Evolutionary conservation across 305 asterid genomes (phyloP).

Genomic region (Withania somnifera): DNA sequence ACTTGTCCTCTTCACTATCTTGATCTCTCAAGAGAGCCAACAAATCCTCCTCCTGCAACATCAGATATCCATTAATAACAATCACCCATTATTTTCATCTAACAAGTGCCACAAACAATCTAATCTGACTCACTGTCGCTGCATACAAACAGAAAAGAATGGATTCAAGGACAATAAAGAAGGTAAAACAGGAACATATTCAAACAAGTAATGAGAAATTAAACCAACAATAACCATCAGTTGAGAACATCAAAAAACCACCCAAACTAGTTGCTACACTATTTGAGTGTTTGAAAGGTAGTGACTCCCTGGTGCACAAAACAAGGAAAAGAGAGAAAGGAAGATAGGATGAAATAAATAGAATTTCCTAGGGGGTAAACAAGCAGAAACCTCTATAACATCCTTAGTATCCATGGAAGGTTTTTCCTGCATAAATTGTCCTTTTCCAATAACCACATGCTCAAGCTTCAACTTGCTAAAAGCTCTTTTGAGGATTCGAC

Average conservation of each 20-base stretch:
- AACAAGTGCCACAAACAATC: not conserved
- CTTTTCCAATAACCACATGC: slow-evolving; percentile 96
- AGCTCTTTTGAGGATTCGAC: slow-evolving; percentile 88
- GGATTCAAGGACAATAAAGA: not conserved
- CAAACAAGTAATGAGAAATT: not conserved
- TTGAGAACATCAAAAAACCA: not conserved
- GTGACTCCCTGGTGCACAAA: not conserved
- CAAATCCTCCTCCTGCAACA: slow-evolving; percentile 74
- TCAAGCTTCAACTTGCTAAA: slow-evolving; percentile 93
- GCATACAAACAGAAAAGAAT: not conserved
- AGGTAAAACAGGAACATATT: not conserved
- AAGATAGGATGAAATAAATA: not conserved
- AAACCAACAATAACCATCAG: not conserved
- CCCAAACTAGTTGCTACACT: not conserved
- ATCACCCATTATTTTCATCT: not conserved
- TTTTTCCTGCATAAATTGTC: slow-evolving; percentile 85
- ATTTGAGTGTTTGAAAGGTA: not conserved
- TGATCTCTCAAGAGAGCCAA: slow-evolving; percentile 60
- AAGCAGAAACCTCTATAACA: slow-evolving; percentile 40
- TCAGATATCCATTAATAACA: not conserved
- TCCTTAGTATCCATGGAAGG: slow-evolving; percentile 33
- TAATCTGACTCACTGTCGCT: not conserved
- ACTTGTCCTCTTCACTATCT: slow-evolving; percentile 57
- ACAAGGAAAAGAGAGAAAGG: not conserved
- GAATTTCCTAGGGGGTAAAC: not conserved